Evolutionary conservation across 2,329 filamentous ascomycete genomes (phyloP).

Genomic region (Waltergamsia citrina): DNA sequence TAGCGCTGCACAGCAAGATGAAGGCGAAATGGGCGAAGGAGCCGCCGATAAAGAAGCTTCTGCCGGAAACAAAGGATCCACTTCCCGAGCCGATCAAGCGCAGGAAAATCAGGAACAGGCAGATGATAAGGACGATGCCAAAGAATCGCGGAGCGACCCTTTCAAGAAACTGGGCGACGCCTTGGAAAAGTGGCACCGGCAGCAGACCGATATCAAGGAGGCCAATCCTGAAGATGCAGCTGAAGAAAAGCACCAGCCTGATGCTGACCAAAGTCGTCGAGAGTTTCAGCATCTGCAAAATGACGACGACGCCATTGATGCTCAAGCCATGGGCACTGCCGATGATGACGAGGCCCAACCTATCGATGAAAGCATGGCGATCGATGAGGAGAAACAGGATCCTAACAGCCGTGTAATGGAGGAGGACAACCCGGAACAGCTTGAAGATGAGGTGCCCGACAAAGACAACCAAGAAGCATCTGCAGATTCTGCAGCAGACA

Average conservation of each 20-base stretch:
- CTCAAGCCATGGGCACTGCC: conserved; percentile 84
- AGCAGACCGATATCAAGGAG: conserved; percentile 72
- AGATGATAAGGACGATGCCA: conserved; percentile 31
- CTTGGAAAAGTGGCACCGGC: conserved; percentile 85
- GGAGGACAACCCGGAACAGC: conserved; percentile 35
- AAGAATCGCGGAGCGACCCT: conserved; percentile 48
- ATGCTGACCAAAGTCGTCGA: conserved; percentile 62
- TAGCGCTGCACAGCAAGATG: conserved; percentile 54
- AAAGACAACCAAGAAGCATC: conserved; percentile 25
- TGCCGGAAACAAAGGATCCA: conserved; percentile 51
- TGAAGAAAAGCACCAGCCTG: conserved; percentile 36
- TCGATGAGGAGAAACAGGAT: conserved; percentile 60
- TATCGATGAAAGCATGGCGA: conserved; percentile 80
- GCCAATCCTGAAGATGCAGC: conserved; percentile 33
- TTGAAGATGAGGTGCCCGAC: conserved; percentile 33
- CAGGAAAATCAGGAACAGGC: conserved; percentile 27
- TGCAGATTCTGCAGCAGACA: conserved; percentile 14
- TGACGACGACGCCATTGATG: conserved; percentile 71
- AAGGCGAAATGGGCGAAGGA: conserved; percentile 56
- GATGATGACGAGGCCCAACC: conserved; percentile 79
- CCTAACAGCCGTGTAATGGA: conserved; percentile 37
- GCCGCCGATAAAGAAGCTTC: conserved; percentile 54
- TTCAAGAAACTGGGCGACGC: conserved; percentile 95
- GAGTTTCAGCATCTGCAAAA: conserved; percentile 92
- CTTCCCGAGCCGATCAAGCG: conserved; percentile 23